phyloP scores from a whole-genome alignment of 192 early-diverging fungal species.

The Backusella luteola region DNA sequence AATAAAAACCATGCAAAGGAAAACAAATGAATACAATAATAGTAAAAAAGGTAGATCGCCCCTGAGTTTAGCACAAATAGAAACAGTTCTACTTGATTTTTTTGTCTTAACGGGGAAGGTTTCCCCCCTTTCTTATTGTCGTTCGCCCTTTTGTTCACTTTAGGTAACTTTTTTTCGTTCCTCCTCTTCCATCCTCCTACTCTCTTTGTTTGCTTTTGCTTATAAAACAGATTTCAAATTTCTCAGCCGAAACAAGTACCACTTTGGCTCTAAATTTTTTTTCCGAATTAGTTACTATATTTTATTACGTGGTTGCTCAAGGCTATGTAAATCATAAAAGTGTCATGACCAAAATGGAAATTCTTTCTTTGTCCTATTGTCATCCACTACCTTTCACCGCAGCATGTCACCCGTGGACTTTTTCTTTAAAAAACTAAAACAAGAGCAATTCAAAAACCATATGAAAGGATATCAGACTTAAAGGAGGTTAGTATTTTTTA shows the following conservation, averaged over 20 bases:
- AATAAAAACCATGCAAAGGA: background rate
- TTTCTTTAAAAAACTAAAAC: background rate
- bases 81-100: background rate
- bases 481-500: background rate
- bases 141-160: background rate
- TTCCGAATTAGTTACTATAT: background rate
- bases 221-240: background rate
- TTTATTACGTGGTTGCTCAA: background rate
- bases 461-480: background rate
- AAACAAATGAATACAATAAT: background rate
- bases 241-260: background rate
- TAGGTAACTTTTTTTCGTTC: background rate
- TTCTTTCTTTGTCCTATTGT: background rate
- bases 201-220: background rate
- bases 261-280: background rate
- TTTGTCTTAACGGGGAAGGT: background rate
- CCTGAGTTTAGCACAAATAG: background rate
- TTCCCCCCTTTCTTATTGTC: background rate
- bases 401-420: background rate
- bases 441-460: background rate
- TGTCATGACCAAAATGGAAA: background rate
- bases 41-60: conserved; percentile 1
- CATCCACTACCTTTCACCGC: background rate
- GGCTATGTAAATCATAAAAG: background rate
- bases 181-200: background rate